Percentiles rank a stretch among this genome's conserved stretches.
phyloP scores from a whole-genome alignment of 352 stramenopile genomes.

The Phytophthora pluvialis region DNA sequence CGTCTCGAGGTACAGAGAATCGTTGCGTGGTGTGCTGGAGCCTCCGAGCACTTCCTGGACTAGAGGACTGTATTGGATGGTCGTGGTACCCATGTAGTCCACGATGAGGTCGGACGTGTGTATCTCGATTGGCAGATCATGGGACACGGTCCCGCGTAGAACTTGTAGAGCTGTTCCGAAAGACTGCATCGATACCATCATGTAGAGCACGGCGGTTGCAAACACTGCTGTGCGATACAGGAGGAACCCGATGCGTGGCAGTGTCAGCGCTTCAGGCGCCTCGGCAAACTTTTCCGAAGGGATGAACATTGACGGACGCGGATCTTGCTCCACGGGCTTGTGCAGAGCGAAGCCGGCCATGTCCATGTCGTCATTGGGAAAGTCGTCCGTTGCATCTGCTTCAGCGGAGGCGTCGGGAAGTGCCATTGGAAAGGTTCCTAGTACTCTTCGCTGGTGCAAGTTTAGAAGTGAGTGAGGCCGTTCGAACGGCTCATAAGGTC shows the following conservation, averaged over 20 bases:
- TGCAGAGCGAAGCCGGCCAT: background rate
- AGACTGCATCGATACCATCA: constrained; percentile 28
- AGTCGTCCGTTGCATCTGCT: background rate
- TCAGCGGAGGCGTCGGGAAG: background rate
- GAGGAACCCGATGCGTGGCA: constrained; percentile 20
- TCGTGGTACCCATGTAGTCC: constrained; percentile 31
- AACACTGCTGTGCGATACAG: constrained; percentile 29
- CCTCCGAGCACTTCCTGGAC: constrained; percentile 32
- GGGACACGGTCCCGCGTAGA: constrained; percentile 21
- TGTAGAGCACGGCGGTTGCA: constrained; percentile 23
- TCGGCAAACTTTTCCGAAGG: constrained; percentile 4
- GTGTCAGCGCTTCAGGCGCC: constrained; percentile 12
- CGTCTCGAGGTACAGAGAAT: constrained; percentile 49
- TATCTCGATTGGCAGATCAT: constrained; percentile 24
- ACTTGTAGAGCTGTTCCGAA: constrained; percentile 21
- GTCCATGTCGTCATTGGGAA: constrained; percentile 7
- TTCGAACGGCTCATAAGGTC: background rate
- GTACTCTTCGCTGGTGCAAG: background rate
- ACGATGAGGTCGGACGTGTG: constrained; percentile 33
- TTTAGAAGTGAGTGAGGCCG: constrained; percentile 5
- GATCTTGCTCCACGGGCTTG: background rate
- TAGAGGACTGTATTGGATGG: constrained; percentile 40
- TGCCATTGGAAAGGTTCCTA: constrained; percentile 4
- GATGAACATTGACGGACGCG: constrained; percentile 1
- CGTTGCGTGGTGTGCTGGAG: constrained; percentile 32